Conservation (phyloP, 257 asterid species). For the Rubia yunnanensis region DNA sequence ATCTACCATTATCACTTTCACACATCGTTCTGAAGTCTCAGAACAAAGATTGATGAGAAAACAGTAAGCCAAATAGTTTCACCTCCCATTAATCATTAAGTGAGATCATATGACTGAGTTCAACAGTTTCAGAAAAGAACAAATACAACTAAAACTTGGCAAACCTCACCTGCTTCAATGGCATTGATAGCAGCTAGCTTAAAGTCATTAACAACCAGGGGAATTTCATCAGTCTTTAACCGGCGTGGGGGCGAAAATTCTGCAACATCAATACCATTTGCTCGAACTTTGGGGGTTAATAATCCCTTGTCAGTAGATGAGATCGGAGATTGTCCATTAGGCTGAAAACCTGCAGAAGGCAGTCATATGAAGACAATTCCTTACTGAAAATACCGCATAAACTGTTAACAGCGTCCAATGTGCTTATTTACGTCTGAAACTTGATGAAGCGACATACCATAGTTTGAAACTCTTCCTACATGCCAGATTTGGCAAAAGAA, state of each 20-base stretch:
- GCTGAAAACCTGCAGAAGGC: constrained; percentile 17
- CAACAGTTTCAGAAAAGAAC: no score
- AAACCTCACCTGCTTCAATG: constrained; percentile 28
- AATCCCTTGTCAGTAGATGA: constrained; percentile 21
- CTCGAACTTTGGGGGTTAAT: constrained; percentile 5
- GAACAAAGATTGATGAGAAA: no score
- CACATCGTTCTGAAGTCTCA: no score
- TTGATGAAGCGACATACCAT: no score
- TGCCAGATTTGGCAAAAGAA: constrained; percentile 21
- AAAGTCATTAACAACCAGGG: constrained; percentile 13
- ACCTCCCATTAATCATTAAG: no score
- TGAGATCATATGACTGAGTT: no score
- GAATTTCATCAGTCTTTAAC: constrained; percentile 18
- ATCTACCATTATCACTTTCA: no score
- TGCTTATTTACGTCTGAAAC: no score
- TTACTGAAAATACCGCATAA: no score
- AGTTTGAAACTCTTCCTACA: constrained; percentile 9
- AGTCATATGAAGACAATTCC: neutral
- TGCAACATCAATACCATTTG: constrained; percentile 5
- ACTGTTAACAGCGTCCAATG: no score
- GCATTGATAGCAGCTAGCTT: constrained; percentile 26
- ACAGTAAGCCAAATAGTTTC: no score
- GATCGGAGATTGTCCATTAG: constrained; percentile 25
- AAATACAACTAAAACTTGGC: neutral
- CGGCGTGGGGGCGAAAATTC: constrained; percentile 19